Conservation (phyloP, 169 alveolate genomes). For the Amoebophrya sp. region DNA sequence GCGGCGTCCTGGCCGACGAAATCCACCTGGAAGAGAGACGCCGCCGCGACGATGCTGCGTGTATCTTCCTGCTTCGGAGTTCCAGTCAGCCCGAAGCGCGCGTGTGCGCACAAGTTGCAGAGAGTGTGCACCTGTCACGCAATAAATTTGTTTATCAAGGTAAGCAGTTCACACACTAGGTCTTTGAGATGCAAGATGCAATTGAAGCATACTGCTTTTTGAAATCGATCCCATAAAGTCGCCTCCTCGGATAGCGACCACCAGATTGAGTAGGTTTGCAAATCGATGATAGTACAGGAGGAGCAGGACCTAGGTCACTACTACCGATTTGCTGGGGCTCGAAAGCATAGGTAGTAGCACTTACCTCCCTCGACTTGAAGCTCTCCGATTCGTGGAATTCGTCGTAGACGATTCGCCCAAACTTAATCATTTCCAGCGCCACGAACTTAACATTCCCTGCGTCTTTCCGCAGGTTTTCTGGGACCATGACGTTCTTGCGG, state of each 20-base stretch:
- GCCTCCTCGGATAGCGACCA: no score
- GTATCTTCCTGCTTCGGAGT: not conserved
- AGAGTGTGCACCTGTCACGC: not conserved
- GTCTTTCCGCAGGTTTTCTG: not conserved
- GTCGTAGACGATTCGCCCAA: not conserved
- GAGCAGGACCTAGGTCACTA: no score
- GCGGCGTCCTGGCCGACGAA: not conserved
- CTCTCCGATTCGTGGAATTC: not conserved
- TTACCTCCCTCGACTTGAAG: not conserved
- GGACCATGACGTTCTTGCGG: no score
- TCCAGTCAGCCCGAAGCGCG: not conserved
- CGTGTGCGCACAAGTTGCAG: not conserved
- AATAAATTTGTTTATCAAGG: no score
- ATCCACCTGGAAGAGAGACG: not conserved
- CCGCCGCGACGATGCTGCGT: not conserved
- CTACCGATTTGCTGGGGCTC: no score
- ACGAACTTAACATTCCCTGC: not conserved
- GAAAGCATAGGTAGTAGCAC: no score
- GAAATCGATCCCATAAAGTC: no score
- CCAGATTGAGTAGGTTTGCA: no score
- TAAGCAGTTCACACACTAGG: no score
- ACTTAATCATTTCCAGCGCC: not conserved
- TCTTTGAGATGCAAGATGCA: no score
- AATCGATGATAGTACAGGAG: no score
- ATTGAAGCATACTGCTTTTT: no score